Evolutionary conservation across 1,284 basidiomycete species (phyloP).

Genomic region (Sanghuangporus weigelae): DNA sequence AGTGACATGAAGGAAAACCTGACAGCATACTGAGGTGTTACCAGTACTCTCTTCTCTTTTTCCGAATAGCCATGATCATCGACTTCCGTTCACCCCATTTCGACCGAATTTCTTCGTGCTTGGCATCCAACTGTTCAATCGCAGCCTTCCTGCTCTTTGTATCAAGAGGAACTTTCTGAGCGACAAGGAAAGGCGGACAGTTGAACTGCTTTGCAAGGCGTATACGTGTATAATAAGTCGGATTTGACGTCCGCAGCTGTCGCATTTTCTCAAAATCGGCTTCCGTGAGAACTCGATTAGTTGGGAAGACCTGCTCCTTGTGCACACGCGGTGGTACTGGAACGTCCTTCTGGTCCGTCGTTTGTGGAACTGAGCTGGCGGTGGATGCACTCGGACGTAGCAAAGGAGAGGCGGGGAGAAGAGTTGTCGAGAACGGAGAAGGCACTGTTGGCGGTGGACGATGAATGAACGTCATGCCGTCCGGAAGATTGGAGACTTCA

Average conservation of each 20-base stretch:
- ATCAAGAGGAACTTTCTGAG: conserved; percentile 29
- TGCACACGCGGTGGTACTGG: conserved; percentile 38
- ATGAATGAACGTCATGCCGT: conserved; percentile 67
- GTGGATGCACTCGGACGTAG: conserved; percentile 30
- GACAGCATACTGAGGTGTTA: conserved; percentile 16
- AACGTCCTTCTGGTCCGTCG: conserved; percentile 17
- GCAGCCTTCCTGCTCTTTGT: conserved; percentile 23
- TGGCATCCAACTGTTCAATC: conserved; percentile 25
- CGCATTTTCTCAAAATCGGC: conserved; percentile 52
- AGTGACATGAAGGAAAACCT: not conserved
- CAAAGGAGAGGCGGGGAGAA: conserved; percentile 63
- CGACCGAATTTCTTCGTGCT: conserved; percentile 27
- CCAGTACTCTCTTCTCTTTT: conserved; percentile 35
- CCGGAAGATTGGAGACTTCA: conserved; percentile 47
- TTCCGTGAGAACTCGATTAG: conserved; percentile 40
- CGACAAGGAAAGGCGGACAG: conserved; percentile 32
- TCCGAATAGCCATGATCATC: conserved; percentile 28
- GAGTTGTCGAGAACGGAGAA: conserved; percentile 62
- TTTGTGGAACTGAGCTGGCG: conserved; percentile 24
- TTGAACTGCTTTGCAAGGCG: conserved; percentile 33
- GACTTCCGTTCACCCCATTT: conserved; percentile 34
- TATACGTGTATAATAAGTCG: conserved; percentile 29
- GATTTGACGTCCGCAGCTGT: conserved; percentile 40
- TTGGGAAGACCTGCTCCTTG: conserved; percentile 27
- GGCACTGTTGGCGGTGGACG: conserved; percentile 70